Evolutionary conservation across 345 rosid species (phyloP), one percentile per base, ranked within the genome.

Genomic region (Eucalyptus cloeziana): DNA sequence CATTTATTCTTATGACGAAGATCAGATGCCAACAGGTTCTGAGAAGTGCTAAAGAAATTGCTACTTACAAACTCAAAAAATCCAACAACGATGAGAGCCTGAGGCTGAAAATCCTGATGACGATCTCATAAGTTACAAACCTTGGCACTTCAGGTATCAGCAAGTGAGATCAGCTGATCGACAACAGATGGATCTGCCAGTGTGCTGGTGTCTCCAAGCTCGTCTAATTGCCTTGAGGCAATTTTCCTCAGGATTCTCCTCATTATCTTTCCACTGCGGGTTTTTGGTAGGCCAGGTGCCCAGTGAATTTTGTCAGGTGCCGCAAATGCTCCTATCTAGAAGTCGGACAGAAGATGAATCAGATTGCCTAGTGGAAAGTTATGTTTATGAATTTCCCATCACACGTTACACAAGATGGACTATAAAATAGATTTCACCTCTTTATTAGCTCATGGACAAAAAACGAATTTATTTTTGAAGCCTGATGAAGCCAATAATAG

Each of bases 211-310:
- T 97, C 99, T 43, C 99, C 98, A 15, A 97, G 96, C 91, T 98
- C 98, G 88, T 96, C 97, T 64, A 95, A 89, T 90, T 97, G 98
- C 94, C 91, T 92, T 2, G 99, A 91, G 58, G 99, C 99, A 83
- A 97, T 96, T 94, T 97, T 97, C 93, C 98, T 92, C 89, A 97
- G 92, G 91, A 97, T 95, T 92, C 99, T 95, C 88, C 99, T 92
- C 99, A 97, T 97, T 91, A 97, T 97, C 95, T 97, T 97, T 85
- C 99, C 99, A 88, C 99, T 98, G 92, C 98, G 96, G 5, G 99
- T 98, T 92, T 98, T 98, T 31, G 99, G 99, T 89, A 98, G 95
- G 33, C 96, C 95, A 1, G 99, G 98, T 8, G 99, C 99, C 99
- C 99, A 98, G 51, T 98, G 99, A 86, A 98, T 94, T 91, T 89